Evolutionary conservation across 371 early-diverging fungal genomes (phyloP).

Genomic region (Nematocida ironsii): DNA sequence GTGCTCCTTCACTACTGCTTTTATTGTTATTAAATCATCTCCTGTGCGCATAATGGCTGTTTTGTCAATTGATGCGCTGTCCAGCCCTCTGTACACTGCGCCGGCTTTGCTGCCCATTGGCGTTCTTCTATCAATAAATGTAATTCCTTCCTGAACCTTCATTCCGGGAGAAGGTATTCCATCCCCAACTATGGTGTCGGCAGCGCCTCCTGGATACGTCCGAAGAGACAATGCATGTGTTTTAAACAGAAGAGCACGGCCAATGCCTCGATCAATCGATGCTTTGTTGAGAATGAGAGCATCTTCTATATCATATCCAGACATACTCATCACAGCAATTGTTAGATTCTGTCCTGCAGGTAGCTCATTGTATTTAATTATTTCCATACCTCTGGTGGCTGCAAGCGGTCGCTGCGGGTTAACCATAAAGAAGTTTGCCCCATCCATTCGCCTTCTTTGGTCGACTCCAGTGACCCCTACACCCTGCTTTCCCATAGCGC

Average conservation of each 20-base stretch:
- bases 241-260: slow-evolving; percentile 87
- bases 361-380: slow-evolving; percentile 89
- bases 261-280: slow-evolving; percentile 94
- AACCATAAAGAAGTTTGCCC: slow-evolving; percentile 84
- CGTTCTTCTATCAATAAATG: slow-evolving; percentile 78
- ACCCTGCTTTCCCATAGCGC: slow-evolving; percentile 99
- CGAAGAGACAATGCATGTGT: slow-evolving; percentile 76
- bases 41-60: slow-evolving; percentile 86
- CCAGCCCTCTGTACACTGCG: slow-evolving; percentile 67
- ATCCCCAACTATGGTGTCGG: slow-evolving; percentile 80
- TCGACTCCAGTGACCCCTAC: slow-evolving; percentile 93
- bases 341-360: slow-evolving; percentile 99
- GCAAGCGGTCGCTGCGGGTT: slow-evolving; percentile 98
- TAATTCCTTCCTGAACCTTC: slow-evolving; percentile 74
- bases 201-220: slow-evolving; percentile 80
- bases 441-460: slow-evolving; percentile 89
- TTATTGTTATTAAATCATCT: slow-evolving; percentile 84
- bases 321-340: slow-evolving; percentile 97
- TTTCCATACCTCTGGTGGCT: slow-evolving; percentile 88
- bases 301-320: slow-evolving; percentile 99
- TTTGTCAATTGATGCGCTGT: slow-evolving; percentile 70
- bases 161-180: slow-evolving; percentile 85
- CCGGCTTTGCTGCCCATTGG: slow-evolving; percentile 76
- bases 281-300: slow-evolving; percentile 93
- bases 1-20: slow-evolving; percentile 87